Conservation (phyloP, 2,329 filamentous ascomycete genomes). For the Pyricularia pennisetigena region DNA sequence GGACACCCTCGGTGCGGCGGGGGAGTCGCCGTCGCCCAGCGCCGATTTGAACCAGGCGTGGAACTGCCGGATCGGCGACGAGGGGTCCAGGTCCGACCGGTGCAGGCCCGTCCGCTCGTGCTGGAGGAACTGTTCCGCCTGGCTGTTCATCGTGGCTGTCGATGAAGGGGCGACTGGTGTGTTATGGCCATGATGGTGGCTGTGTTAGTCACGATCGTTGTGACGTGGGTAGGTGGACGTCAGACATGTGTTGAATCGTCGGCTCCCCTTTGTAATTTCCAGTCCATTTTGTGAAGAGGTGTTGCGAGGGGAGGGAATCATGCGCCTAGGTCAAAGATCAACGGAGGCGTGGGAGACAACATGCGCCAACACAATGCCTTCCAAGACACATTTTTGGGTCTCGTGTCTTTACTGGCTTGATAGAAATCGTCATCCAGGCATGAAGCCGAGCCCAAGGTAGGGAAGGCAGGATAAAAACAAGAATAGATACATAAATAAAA, state of each 20-base stretch:
- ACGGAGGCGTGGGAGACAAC: neutral
- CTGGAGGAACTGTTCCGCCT: constrained; percentile 69
- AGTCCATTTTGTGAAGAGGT: neutral
- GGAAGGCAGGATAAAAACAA: too few species aligned
- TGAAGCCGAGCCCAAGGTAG: too few species aligned
- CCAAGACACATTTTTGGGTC: neutral
- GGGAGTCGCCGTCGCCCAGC: constrained; percentile 25
- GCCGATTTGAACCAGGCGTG: constrained; percentile 79
- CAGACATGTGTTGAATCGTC: neutral
- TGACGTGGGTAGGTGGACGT: neutral
- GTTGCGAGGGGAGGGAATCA: neutral
- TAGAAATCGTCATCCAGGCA: neutral
- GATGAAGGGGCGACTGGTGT: constrained; percentile 27
- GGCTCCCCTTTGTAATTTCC: neutral
- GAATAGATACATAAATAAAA: too few species aligned
- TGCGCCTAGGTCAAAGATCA: neutral
- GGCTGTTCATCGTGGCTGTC: constrained; percentile 27
- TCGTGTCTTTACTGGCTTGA: neutral
- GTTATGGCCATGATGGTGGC: neutral
- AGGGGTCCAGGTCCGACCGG: constrained; percentile 45
- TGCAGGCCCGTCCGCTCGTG: constrained; percentile 44
- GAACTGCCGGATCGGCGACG: constrained; percentile 73
- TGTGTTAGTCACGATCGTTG: neutral
- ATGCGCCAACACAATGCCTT: neutral
- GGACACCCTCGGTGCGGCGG: constrained; percentile 29